Conservation (phyloP, 2,329 filamentous ascomycete species). For the Nakataea oryzae region DNA sequence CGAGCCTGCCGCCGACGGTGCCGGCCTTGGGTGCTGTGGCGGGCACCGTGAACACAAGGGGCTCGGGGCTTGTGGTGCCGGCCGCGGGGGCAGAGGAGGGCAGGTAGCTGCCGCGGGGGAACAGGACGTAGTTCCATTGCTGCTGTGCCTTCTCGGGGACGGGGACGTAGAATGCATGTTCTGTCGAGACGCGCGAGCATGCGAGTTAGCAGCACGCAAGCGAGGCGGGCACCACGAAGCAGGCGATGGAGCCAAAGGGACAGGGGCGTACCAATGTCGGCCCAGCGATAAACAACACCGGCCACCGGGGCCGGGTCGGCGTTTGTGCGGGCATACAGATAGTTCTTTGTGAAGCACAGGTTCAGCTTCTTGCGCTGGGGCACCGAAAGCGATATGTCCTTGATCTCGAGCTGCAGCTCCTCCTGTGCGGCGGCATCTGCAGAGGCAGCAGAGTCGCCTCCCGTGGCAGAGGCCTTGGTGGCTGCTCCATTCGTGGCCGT, state of each 20-base stretch:
- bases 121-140: conserved; percentile 55
- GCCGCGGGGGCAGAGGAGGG: conserved; percentile 22
- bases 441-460: conserved; percentile 1
- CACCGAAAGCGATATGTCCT: conserved; percentile 57
- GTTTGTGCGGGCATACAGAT: conserved; percentile 47
- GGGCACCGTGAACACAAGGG: conserved; percentile 54
- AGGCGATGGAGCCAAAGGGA: neutral
- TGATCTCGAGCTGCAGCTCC: conserved; percentile 45
- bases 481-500: conserved; percentile 1
- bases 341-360: conserved; percentile 48
- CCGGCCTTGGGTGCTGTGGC: conserved; percentile 50
- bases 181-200: conserved; percentile 21
- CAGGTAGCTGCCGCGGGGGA: conserved; percentile 45
- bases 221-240: neutral
- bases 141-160: conserved; percentile 56
- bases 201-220: neutral
- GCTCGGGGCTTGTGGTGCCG: conserved; percentile 28
- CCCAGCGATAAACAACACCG: conserved; percentile 48
- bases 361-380: conserved; percentile 61
- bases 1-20: conserved; percentile 39
- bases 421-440: conserved; percentile 27
- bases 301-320: conserved; percentile 28
- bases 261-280: conserved; percentile 48
- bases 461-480: neutral
- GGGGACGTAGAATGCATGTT: conserved; percentile 52